Base-by-base conservation (phyloP, 257 asterid species). In the Perilla frutescens region DNA sequence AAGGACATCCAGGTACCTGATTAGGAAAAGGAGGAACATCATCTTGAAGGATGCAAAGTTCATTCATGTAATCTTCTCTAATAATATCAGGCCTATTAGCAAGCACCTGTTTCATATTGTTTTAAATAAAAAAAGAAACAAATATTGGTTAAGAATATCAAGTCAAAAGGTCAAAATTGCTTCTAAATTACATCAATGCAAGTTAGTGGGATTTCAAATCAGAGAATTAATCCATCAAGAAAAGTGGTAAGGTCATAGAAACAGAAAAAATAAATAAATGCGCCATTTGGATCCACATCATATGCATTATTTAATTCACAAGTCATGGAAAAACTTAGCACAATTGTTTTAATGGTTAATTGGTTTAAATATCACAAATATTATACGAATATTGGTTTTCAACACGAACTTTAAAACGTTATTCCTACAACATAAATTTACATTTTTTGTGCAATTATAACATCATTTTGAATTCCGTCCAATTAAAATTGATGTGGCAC, bases 21-120 rank as follows among this genome's bases (percentile, higher is more conserved):
- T 95, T 90, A 44, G 96, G 97, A 74, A 95, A 95, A 70, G 99
- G 68, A 73, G 99, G 99, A 81, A 95, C 99, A 77, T 95, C 99
- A 79, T 95, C 99, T 83, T 95, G 99, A 87, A 95, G 98, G 78
- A 92, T 89, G 87, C 98, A 91, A 81, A 95, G 98, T 83, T 95
- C 99, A 75, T 87, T 95, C 99, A 95, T 95, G 79, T 95, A 95
- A 84, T 95, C 99, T 80, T 95, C 97, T 86, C 99, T 85, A 40
- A 95, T 92, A 71, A 95, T 95, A 90, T 95, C 99, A 58, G 99
- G 99, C 79, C 99, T 89, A 82, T 95, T 95, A 39, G 99, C 98
- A 62, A 95, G 97, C 66, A 95, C 99, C 99, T 95, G 41, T 47
- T 41, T 34, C 8, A 29, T 20, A 6, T 39, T 26, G 4, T 13